Conservation (phyloP, 306 rosid genomes). For the Castanospermum australe region DNA sequence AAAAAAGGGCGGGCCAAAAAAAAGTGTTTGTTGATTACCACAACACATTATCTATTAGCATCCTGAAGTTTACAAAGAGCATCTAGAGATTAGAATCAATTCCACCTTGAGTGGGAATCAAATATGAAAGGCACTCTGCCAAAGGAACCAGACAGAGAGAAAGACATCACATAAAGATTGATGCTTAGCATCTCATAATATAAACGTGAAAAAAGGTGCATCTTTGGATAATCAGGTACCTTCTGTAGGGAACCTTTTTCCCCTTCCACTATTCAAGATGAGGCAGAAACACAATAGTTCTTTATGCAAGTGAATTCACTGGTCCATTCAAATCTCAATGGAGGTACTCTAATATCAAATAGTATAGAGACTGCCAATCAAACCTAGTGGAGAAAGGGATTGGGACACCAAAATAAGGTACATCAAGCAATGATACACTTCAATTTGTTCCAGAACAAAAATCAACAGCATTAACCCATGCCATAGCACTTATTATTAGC, state of each 20-base stretch:
- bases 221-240: not conserved
- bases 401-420: not conserved
- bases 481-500: not conserved
- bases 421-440: not conserved
- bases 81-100: not conserved
- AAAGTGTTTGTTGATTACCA: not conserved
- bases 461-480: not conserved
- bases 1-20: no score
- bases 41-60: not conserved
- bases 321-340: not conserved
- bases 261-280: not conserved
- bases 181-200: not conserved
- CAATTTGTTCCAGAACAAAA: not conserved
- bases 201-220: not conserved
- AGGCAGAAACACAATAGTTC: not conserved
- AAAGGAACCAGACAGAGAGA: not conserved
- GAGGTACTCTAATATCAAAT: no score
- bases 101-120: conserved; percentile 8
- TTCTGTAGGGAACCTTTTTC: not conserved
- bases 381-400: no score
- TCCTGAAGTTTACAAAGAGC: not conserved
- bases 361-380: not conserved
- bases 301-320: not conserved
- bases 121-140: not conserved
- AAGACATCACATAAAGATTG: not conserved